Conservation (phyloP, 148 eudicot genomes). For the Cornus florida region DNA sequence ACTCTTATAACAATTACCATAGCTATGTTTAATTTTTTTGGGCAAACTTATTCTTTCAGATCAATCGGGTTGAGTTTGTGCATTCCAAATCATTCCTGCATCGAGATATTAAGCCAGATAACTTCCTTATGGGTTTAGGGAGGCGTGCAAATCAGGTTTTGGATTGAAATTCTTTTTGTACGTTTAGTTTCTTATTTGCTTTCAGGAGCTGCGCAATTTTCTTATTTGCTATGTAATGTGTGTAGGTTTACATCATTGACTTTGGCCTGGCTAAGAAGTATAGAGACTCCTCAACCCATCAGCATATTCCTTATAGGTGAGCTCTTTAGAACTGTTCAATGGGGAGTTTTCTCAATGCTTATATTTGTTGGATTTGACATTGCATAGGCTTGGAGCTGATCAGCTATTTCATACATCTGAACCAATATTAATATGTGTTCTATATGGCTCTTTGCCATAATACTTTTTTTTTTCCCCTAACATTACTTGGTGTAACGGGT, state of each 20-base stretch:
- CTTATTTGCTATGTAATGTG: slow-evolving; percentile 6
- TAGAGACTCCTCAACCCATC: slow-evolving; percentile 89
- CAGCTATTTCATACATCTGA: neutral
- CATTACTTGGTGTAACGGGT: neutral
- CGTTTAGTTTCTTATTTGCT: neutral
- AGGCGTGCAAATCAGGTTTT: slow-evolving; percentile 97
- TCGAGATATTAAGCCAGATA: slow-evolving; percentile 98
- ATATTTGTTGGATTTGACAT: neutral
- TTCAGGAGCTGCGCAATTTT: slow-evolving; percentile 5
- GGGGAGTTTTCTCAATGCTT: neutral
- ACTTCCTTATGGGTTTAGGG: slow-evolving; percentile 98
- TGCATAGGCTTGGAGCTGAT: neutral
- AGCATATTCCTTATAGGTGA: slow-evolving; percentile 95
- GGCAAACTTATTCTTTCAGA: slow-evolving; percentile 38
- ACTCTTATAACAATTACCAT: neutral
- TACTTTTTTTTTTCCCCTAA: neutral
- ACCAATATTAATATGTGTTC: neutral
- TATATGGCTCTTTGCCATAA: neutral
- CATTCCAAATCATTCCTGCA: slow-evolving; percentile 93
- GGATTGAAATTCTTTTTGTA: slow-evolving; percentile 2
- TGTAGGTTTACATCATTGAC: slow-evolving; percentile 89
- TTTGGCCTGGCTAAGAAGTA: slow-evolving; percentile 98
- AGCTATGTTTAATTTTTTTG: neutral
- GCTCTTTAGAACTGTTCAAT: slow-evolving; percentile 2
- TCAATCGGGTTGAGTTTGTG: slow-evolving; percentile 89